Conservation (phyloP, 192 early-diverging fungal genomes). For the Coemansia sp. region DNA sequence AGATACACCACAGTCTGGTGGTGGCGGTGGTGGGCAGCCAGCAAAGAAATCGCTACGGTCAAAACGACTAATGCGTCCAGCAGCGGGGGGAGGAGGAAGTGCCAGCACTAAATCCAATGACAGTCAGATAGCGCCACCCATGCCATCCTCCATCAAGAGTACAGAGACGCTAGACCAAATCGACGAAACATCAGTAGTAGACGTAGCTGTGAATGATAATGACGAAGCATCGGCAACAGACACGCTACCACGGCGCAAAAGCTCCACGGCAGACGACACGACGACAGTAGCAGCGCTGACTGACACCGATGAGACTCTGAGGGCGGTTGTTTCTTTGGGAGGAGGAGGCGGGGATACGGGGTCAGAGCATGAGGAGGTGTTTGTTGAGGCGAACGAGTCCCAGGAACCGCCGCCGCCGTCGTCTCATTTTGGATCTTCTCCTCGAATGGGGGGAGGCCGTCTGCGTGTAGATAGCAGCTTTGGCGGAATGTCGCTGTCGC, state of each 20-base stretch:
- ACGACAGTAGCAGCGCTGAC: background rate
- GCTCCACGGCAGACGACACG: too few relatives aligned
- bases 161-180: background rate
- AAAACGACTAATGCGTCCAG: slow-evolving; percentile 56
- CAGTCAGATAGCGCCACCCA: background rate
- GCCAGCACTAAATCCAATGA: too few relatives aligned
- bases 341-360: background rate
- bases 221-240: too few relatives aligned
- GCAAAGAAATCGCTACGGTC: slow-evolving; percentile 51
- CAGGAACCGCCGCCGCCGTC: background rate
- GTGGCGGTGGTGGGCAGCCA: background rate
- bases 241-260: too few relatives aligned
- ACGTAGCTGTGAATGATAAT: background rate
- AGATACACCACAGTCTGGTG: slow-evolving; percentile 21
- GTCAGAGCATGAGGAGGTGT: slow-evolving; percentile 20
- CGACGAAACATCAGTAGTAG: too few relatives aligned
- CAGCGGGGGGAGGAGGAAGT: background rate
- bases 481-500: background rate
- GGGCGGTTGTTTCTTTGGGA: background rate
- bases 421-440: too few relatives aligned
- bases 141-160: background rate
- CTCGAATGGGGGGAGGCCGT: background rate
- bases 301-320: background rate
- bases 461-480: background rate
- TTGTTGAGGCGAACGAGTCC: slow-evolving; percentile 37